A percentile compares a stretch with the other conserved stretches of the same genome.
Conservation (phyloP, 139 green algal species). For the Parachlorella kessleri region DNA sequence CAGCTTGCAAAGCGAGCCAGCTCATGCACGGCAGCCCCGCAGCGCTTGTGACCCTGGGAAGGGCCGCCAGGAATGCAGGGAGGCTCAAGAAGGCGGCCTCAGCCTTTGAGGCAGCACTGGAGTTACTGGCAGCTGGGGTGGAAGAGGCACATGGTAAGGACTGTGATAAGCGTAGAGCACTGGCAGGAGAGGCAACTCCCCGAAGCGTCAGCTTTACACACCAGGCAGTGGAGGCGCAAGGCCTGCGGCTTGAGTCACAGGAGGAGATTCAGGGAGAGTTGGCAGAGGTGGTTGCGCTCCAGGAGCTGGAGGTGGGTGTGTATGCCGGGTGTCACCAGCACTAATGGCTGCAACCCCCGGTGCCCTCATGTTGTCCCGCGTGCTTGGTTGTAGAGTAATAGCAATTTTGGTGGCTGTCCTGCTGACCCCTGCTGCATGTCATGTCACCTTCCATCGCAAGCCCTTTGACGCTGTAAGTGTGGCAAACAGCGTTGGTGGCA, state of each 20-base stretch:
- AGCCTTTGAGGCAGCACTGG: neutral
- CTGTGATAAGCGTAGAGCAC: too few species aligned
- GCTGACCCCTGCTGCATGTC: too few species aligned
- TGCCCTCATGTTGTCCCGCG: too few species aligned
- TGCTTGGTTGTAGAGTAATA: too few species aligned
- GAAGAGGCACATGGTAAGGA: neutral
- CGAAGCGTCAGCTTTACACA: too few species aligned
- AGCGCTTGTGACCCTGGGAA: conserved; percentile 15
- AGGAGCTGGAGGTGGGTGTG: conserved; percentile 12
- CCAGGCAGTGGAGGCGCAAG: neutral
- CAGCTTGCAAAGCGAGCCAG: neutral
- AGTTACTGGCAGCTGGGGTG: neutral
- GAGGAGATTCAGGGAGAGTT: neutral
- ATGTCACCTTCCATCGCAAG: too few species aligned
- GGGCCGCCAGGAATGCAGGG: conserved; percentile 15
- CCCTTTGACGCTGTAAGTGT: too few species aligned
- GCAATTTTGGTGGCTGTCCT: too few species aligned
- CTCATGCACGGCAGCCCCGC: neutral
- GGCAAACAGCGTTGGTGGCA: too few species aligned
- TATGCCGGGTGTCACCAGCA: too few species aligned
- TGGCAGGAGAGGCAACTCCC: too few species aligned
- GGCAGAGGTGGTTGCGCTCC: conserved; percentile 1
- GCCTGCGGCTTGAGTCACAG: neutral
- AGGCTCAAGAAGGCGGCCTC: conserved; percentile 16
- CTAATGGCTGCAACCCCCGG: too few species aligned